These are phyloP conservation scores for Cardiospermum halicacabum DNA, from an alignment of 345 rosid genomes.

Conservation along the genomic window DNA sequence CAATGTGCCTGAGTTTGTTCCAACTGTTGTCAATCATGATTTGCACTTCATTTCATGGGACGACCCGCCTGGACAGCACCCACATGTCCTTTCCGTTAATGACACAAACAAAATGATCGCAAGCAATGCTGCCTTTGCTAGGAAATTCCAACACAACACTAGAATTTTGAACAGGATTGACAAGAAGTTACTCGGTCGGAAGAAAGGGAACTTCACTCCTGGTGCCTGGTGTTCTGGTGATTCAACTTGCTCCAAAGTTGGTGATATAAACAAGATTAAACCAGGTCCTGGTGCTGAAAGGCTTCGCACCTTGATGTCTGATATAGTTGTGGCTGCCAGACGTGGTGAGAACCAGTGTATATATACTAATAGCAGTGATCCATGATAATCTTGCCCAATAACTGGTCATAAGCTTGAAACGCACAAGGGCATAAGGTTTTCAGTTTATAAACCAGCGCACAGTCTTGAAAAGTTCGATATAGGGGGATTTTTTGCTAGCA, in stretches of 20 bases:
- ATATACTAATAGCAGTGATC: too few relatives aligned
- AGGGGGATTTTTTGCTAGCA: neutral
- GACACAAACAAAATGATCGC: constrained; percentile 56
- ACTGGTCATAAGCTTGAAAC: neutral
- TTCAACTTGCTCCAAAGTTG: constrained; percentile 64
- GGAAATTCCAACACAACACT: constrained; percentile 63
- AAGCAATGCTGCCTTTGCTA: constrained; percentile 85
- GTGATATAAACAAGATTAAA: constrained; percentile 52
- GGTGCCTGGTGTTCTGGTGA: constrained; percentile 93
- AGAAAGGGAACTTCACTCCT: constrained; percentile 63
- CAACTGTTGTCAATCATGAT: constrained; percentile 79
- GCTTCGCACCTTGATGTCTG: constrained; percentile 51
- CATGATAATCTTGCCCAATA: neutral
- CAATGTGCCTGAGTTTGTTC: constrained; percentile 74
- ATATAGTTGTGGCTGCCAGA: constrained; percentile 43
- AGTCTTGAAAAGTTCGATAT: neutral
- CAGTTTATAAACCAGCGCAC: neutral
- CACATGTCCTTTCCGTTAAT: constrained; percentile 71
- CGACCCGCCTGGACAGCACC: constrained; percentile 88
- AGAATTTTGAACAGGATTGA: constrained; percentile 72
- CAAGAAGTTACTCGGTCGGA: constrained; percentile 57
- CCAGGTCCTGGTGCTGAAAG: constrained; percentile 78
- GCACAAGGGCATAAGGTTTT: neutral
- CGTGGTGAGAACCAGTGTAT: constrained; percentile 59
- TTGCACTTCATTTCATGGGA: constrained; percentile 97